These are phyloP conservation scores for Suhomyces xylopsoci DNA, from an alignment of 805 yeast genomes.

Conservation along the genomic window DNA sequence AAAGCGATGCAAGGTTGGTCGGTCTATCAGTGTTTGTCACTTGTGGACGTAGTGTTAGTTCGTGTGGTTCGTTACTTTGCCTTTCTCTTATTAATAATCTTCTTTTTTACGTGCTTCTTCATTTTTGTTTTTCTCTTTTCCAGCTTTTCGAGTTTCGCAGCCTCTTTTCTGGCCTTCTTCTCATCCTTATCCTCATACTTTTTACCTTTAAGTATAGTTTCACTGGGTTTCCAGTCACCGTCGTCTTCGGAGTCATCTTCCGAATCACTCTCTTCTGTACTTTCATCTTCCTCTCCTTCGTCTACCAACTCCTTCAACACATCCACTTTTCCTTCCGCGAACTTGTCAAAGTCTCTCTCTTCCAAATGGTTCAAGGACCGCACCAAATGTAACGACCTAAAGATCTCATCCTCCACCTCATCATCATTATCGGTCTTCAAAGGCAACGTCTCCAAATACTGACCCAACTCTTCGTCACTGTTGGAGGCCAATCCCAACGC, in stretches of 20 bases:
- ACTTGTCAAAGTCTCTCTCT: slow-evolving; percentile 84
- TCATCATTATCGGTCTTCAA: slow-evolving; percentile 59
- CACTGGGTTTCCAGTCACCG: slow-evolving; percentile 7
- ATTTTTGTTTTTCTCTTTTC: slow-evolving; percentile 80
- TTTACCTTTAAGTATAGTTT: slow-evolving; percentile 58
- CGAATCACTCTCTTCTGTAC: slow-evolving; percentile 22
- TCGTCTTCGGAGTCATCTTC: slow-evolving; percentile 24
- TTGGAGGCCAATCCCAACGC: slow-evolving; percentile 37
- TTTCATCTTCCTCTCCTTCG: slow-evolving; percentile 24
- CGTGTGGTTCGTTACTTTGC: too few species aligned
- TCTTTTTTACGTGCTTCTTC: slow-evolving; percentile 81
- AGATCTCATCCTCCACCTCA: slow-evolving; percentile 70
- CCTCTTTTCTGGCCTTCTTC: slow-evolving; percentile 71
- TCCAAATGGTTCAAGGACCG: slow-evolving; percentile 79
- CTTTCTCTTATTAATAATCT: slow-evolving; percentile 51
- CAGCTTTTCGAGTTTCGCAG: slow-evolving; percentile 70
- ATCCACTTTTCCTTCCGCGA: slow-evolving; percentile 75
- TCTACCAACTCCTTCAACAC: slow-evolving; percentile 64
- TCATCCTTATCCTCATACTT: slow-evolving; percentile 75
- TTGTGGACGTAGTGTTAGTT: too few species aligned
- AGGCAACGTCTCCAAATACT: slow-evolving; percentile 50
- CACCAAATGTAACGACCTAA: slow-evolving; percentile 74
- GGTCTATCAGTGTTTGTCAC: too few species aligned
- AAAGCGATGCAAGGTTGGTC: too few species aligned
- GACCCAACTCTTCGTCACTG: slow-evolving; percentile 39